Conservation (phyloP, 345 rosid species). For the Leavenworthia alabamica region DNA sequence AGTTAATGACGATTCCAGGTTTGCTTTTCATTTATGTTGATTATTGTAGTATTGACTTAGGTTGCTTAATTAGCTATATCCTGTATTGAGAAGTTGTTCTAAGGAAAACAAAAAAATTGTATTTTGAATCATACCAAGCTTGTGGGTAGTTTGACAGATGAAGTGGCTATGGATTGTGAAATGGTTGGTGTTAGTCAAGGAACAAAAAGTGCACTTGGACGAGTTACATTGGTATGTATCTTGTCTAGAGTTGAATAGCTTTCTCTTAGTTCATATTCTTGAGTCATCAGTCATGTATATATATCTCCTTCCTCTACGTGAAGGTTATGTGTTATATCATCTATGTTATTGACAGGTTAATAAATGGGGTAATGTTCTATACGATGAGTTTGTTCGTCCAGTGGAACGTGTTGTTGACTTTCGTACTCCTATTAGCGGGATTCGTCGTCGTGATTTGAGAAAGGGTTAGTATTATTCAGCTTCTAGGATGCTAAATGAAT, state of each 20-base stretch:
- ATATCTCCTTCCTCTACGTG: neutral
- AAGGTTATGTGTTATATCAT: constrained; percentile 11
- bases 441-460: constrained; percentile 72
- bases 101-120: neutral
- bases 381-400: constrained; percentile 93
- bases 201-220: constrained; percentile 91
- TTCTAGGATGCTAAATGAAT: neutral
- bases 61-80: neutral
- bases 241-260: neutral
- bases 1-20: constrained; percentile 68
- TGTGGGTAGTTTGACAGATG: constrained; percentile 70
- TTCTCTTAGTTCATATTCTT: neutral
- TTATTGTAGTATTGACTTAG: neutral
- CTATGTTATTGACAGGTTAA: constrained; percentile 60
- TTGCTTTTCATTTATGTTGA: neutral
- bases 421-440: constrained; percentile 82
- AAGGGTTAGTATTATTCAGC: constrained; percentile 49
- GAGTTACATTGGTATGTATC: constrained; percentile 77
- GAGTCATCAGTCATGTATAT: neutral
- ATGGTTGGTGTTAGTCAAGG: constrained; percentile 94
- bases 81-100: neutral
- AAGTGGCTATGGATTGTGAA: constrained; percentile 91
- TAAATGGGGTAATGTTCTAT: constrained; percentile 80
- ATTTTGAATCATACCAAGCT: constrained; percentile 14
- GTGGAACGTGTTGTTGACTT: constrained; percentile 84